A percentile compares a stretch with the other conserved stretches of the same genome.
These are phyloP conservation scores for Fagus sylvatica DNA, from an alignment of 306 rosid genomes.

Conservation along the genomic window DNA sequence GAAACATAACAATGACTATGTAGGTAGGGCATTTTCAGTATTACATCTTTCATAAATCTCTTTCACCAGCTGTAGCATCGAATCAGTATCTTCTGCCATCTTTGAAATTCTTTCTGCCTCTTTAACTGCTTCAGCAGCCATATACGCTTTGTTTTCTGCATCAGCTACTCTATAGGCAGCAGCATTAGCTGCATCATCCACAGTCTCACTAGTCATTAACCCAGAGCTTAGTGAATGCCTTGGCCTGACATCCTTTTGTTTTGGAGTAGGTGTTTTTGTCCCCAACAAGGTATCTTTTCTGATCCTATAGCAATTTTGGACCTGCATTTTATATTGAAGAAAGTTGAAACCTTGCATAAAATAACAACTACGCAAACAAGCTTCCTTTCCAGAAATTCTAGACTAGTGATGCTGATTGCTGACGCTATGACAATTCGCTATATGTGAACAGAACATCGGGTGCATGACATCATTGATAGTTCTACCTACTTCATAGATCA, in stretches of 20 bases:
- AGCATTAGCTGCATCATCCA: slow-evolving; percentile 50
- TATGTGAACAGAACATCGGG: background rate
- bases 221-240: slow-evolving; percentile 31
- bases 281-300: slow-evolving; percentile 33
- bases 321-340: slow-evolving; percentile 40
- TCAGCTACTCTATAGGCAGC: slow-evolving; percentile 72
- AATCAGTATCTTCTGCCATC: slow-evolving; percentile 57
- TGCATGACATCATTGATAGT: background rate
- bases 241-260: slow-evolving; percentile 43
- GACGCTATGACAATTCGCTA: background rate
- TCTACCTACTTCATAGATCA: background rate
- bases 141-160: slow-evolving; percentile 62
- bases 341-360: slow-evolving; percentile 5
- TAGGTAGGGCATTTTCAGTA: slow-evolving; percentile 7
- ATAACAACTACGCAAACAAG: slow-evolving; percentile 11
- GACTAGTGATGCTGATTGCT: background rate
- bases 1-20: slow-evolving; percentile 1
- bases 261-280: slow-evolving; percentile 33
- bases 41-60: slow-evolving; percentile 71
- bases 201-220: slow-evolving; percentile 30
- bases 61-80: slow-evolving; percentile 48
- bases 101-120: slow-evolving; percentile 55
- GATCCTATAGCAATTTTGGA: slow-evolving; percentile 58
- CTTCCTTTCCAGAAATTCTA: background rate
- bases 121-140: slow-evolving; percentile 72